Base-by-base conservation (phyloP, 768 basidiomycete species). In the Pleurotus giganteus region DNA sequence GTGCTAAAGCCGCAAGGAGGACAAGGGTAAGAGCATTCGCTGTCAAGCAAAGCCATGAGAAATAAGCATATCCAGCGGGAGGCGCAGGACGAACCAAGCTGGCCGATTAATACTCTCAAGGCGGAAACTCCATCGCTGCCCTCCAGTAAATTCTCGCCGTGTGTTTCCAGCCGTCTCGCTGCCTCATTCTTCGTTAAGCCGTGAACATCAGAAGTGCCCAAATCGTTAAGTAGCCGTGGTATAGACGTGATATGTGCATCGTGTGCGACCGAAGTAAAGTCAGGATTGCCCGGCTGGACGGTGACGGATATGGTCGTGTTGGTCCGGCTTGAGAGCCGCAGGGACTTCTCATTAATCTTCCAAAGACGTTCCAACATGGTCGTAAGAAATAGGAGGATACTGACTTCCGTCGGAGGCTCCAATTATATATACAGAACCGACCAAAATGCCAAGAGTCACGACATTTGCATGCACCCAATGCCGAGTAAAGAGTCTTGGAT, bases 101-200 rank as follows among this genome's bases (percentile, higher is more conserved):
- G 49, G 12, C 49, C 49, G 21, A 51, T 17, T 11, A 51, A 26
- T 24, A 51, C 49, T 24, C 34, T 37, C 32, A 51, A n/a, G 12
- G 49, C 49, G 8, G 49, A 51, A 19, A 51, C 49, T 29, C 49
- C 49, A 24, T 51, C 49, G 12, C 26, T 51, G 4, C 49, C 49
- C 27, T 34, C 49, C 7, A 51, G n/a, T 34, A 51, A 37, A 39
- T 51, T 51, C 34, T 51, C 49, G 32, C 49, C 49, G 23, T 51
- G 27, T 0, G 49, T 51, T 24, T 51, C 49, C 34, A 51, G 23
- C 34, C 49, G 31, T n/a, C 49, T 34, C 15, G 49, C 19, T 15
- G 49, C 49, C 8, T 51, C 49, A 37, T 51, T 51, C 34, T 51
- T 51, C 49, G 49, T 51, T 51, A 51, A 51, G 11, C 49, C 49